Conservation (phyloP, 2,329 filamentous ascomycete species). For the Hypoxylon sp. region DNA sequence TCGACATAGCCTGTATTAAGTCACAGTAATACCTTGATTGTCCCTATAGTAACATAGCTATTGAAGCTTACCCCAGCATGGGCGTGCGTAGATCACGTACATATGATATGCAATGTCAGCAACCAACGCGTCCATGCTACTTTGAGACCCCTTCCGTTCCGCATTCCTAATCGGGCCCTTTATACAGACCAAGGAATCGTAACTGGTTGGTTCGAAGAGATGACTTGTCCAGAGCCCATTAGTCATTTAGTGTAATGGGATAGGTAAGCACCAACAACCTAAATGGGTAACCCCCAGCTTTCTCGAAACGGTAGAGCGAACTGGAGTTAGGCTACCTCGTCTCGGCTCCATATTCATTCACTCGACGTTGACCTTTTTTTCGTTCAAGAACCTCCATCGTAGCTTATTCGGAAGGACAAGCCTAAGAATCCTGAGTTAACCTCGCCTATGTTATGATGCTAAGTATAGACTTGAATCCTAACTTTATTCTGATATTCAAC, state of each 20-base stretch:
- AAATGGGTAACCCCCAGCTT: constrained; percentile 13
- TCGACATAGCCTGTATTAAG: constrained; percentile 36
- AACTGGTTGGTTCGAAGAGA: constrained; percentile 8
- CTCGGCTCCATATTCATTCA: background rate
- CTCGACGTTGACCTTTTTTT: background rate
- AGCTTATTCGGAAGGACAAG: background rate
- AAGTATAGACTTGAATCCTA: constrained; percentile 20
- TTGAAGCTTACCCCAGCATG: constrained; percentile 25
- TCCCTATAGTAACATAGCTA: constrained; percentile 31
- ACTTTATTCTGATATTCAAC: constrained; percentile 1
- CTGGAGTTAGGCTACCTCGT: background rate
- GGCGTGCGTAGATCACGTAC: constrained; percentile 37
- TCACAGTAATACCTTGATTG: constrained; percentile 24
- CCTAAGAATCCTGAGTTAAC: background rate
- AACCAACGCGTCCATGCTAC: constrained; percentile 36
- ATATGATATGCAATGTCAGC: constrained; percentile 42
- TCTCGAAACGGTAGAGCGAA: constrained; percentile 20
- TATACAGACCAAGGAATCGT: constrained; percentile 22
- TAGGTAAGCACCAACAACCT: constrained; percentile 15
- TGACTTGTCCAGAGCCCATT: constrained; percentile 31
- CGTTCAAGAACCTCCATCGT: background rate
- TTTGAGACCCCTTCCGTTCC: constrained; percentile 35
- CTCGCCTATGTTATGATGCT: constrained; percentile 20
- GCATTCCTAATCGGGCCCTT: constrained; percentile 38
- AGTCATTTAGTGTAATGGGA: constrained; percentile 25